These are phyloP conservation scores for Gossypium davidsonii DNA, from an alignment of 441 rosid genomes.

Conservation along the genomic window DNA sequence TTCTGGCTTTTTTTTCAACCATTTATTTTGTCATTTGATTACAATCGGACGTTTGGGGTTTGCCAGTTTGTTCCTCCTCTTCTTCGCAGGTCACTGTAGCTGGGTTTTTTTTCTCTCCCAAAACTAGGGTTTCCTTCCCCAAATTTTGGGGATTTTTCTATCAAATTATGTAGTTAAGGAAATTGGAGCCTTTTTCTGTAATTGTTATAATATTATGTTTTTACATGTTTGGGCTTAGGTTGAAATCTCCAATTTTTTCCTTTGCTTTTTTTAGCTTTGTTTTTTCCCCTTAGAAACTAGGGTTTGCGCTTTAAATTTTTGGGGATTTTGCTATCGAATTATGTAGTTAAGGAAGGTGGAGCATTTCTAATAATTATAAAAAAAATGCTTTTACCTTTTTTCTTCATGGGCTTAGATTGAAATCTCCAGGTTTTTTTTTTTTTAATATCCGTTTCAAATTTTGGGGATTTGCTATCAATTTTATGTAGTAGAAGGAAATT, in stretches of 20 bases:
- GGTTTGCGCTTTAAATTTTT: conserved; percentile 17
- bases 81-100: conserved; percentile 33
- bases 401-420: not conserved
- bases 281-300: conserved; percentile 4
- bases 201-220: too few relatives aligned
- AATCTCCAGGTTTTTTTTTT: not conserved
- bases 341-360: conserved; percentile 18
- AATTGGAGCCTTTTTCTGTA: too few relatives aligned
- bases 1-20: not conserved
- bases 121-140: conserved; percentile 22
- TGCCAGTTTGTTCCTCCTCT: conserved; percentile 6
- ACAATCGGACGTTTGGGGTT: not conserved
- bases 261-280: not conserved
- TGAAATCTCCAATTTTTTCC: too few relatives aligned
- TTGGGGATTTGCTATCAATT: not conserved
- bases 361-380: not conserved
- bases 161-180: too few relatives aligned
- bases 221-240: too few relatives aligned
- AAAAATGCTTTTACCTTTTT: not conserved
- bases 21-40: not conserved
- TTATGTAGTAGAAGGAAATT: not conserved
- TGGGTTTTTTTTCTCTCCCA: conserved; percentile 1
- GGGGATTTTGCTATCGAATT: conserved; percentile 7
- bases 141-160: conserved; percentile 10
- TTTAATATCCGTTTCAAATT: not conserved